Evolutionary conservation across 768 basidiomycete genomes (phyloP), one percentile per base, ranked within the genome.

Genomic region (Trametes cubensis): DNA sequence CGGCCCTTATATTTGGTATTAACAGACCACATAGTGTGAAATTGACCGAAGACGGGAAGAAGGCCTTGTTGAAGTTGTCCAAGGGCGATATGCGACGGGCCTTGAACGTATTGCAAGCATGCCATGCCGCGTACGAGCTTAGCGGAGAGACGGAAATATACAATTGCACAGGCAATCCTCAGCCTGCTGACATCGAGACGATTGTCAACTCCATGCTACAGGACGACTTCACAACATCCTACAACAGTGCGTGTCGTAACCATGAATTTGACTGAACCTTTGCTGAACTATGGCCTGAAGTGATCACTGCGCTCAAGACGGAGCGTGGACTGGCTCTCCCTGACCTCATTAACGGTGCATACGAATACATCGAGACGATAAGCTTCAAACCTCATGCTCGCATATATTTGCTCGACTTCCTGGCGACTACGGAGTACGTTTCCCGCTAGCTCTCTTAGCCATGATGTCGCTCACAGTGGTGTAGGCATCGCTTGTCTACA

Each of bases 41-140:
- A 56, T 67, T 98, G 30, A 92, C 91, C 0, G 80, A 83, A 0
- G 94, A 96, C 60, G 97, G 97, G 17, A 90, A 88, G 74, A 82
- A 85, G 47, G 96, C 97, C 2, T 78, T 99, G 38, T 80, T 99
- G 20, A 98, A 93, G 71, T 83, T 99, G n/a, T 95, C 92, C 0
- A 90, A 88, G 68, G 97, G 97, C 34, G 97, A 99, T 74, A 99
- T 99, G 97, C 86, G 97, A 62, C 80, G 97, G 62, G 97, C 95
- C 2, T 80, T 99, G 18, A 98, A 97, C 71, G 90, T 99, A 28
- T 80, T 99, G 20, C 97, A 99, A 77, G 97, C 97, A 0, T 99
- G 97, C 70, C 94, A 98, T 73, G 95, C 97, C 17, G 97, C 96
- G 4, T 99, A 98, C 72, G 93, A 95, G 45, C 73, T 83, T 11